Conservation (phyloP, 768 basidiomycete genomes). For the Psilocybe sp. region DNA sequence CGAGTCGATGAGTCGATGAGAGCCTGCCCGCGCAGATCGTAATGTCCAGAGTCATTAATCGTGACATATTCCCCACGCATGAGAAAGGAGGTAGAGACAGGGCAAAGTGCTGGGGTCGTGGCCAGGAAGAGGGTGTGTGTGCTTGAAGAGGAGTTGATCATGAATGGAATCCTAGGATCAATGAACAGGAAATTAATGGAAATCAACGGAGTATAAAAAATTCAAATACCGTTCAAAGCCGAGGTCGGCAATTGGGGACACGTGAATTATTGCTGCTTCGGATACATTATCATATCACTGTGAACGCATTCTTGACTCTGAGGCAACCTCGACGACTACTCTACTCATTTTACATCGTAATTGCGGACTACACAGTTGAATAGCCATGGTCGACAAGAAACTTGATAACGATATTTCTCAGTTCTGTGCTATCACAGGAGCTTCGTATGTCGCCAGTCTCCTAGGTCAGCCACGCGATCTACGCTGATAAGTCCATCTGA, state of each 20-base stretch:
- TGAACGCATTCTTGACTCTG: background rate
- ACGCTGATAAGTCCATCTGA: conserved; percentile 23
- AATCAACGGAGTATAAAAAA: background rate
- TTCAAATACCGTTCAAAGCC: background rate
- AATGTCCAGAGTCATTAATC: too few relatives aligned
- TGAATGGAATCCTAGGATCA: too few relatives aligned
- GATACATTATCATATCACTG: too few relatives aligned
- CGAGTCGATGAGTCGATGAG: too few relatives aligned
- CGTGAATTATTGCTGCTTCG: background rate
- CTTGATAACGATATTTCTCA: conserved; percentile 51
- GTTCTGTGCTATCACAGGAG: conserved; percentile 66
- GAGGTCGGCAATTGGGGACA: background rate
- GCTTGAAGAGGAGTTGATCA: too few relatives aligned
- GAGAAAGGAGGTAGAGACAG: too few relatives aligned
- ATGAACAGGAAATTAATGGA: too few relatives aligned
- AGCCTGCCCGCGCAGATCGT: too few relatives aligned
- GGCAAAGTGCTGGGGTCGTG: too few relatives aligned
- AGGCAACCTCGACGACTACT: background rate
- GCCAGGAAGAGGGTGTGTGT: too few relatives aligned
- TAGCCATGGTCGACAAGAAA: conserved; percentile 38
- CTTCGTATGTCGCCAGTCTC: conserved; percentile 51
- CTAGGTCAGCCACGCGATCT: conserved; percentile 14
- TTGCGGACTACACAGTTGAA: background rate
- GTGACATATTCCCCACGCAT: too few relatives aligned
- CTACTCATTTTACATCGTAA: background rate